These are phyloP conservation scores for Hypsizygus marmoreus DNA, from an alignment of 768 basidiomycete species.

Conservation along the genomic window DNA sequence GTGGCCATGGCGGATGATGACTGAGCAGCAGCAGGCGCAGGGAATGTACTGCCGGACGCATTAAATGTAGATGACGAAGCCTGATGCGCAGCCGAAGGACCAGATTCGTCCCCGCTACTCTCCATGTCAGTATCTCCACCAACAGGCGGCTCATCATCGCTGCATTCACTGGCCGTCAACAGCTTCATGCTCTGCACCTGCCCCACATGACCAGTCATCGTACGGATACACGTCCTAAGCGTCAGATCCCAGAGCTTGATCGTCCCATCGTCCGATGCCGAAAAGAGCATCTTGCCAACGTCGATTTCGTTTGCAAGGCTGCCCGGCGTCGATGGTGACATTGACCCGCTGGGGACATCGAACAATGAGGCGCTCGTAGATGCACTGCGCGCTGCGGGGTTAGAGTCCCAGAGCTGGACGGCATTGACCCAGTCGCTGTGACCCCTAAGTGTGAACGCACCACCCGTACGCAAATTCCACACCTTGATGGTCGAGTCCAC, in stretches of 20 bases:
- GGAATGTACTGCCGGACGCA: not conserved
- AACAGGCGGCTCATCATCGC: constrained; percentile 25
- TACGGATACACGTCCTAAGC: constrained; percentile 74
- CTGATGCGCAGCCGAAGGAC: not conserved
- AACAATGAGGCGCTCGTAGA: constrained; percentile 35
- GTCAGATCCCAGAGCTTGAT: constrained; percentile 95
- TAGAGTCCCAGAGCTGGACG: constrained; percentile 89
- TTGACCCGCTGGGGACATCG: constrained; percentile 30
- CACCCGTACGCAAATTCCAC: constrained; percentile 90
- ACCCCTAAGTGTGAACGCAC: constrained; percentile 89
- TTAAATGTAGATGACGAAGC: not conserved
- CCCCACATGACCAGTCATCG: constrained; percentile 87
- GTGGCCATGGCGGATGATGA: not conserved
- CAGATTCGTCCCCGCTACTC: not conserved
- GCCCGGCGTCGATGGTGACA: constrained; percentile 23
- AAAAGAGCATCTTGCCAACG: constrained; percentile 94
- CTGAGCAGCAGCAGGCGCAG: constrained; percentile 1
- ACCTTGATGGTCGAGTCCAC: constrained; percentile 95
- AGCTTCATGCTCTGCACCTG: constrained; percentile 93
- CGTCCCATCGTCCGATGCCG: constrained; percentile 91
- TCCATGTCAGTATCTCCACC: not conserved
- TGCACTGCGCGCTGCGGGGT: constrained; percentile 30
- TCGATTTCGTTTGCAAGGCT: constrained; percentile 55
- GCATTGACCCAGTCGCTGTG: constrained; percentile 97
- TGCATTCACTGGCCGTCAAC: constrained; percentile 63